These are phyloP conservation scores for Pleurotus tuoliensis DNA, from an alignment of 768 basidiomycete species.

Conservation along the genomic window DNA sequence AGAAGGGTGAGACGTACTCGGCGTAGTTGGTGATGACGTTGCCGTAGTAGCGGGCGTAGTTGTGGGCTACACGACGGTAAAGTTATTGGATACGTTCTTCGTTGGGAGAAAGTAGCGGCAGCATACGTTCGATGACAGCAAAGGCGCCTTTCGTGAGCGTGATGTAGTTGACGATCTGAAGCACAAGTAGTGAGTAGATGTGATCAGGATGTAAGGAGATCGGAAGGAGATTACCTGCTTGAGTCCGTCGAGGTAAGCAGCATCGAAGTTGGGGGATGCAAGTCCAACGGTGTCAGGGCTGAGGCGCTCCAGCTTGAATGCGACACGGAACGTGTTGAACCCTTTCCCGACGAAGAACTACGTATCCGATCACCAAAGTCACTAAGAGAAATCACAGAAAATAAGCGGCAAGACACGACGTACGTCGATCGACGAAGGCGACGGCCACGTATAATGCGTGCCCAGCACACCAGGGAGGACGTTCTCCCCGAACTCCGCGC, in stretches of 20 bases:
- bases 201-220: too few species aligned
- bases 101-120: not conserved
- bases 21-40: conserved; percentile 22
- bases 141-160: conserved; percentile 51
- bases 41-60: conserved; percentile 58
- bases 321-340: conserved; percentile 60
- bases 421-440: conserved; percentile 33
- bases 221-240: conserved; percentile 27
- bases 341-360: conserved; percentile 53
- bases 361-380: too few species aligned
- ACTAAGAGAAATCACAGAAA: too few species aligned
- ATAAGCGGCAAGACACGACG: too few species aligned
- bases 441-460: conserved; percentile 49
- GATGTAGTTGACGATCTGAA: conserved; percentile 54
- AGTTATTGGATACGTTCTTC: conserved; percentile 1
- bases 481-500: conserved; percentile 55
- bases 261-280: conserved; percentile 43
- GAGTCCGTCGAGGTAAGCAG: conserved; percentile 47
- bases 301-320: conserved; percentile 57
- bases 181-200: not conserved
- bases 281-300: conserved; percentile 49
- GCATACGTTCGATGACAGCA: conserved; percentile 52
- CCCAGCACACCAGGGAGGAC: conserved; percentile 41
- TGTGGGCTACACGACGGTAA: conserved; percentile 39
- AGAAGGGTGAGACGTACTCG: conserved; percentile 29